Conservation (phyloP, 345 rosid genomes). For the Ricinus communis region DNA sequence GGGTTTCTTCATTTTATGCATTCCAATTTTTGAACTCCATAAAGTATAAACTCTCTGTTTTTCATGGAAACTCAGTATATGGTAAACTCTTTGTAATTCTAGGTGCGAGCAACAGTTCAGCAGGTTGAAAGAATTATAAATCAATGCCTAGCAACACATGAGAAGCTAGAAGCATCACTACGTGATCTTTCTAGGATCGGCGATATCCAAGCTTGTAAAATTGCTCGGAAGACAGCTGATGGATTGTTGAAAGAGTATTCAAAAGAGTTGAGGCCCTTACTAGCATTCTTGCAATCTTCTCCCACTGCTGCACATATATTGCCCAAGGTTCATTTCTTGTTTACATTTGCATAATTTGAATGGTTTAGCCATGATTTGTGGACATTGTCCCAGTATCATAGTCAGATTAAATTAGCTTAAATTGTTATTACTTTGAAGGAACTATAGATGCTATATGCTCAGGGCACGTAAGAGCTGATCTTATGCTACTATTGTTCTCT, state of each 20-base stretch:
- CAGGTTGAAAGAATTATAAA: conserved; percentile 55
- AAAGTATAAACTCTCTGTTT: not conserved
- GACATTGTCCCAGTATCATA: not conserved
- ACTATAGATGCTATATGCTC: not conserved
- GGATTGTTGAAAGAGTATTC: conserved; percentile 69
- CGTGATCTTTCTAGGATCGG: conserved; percentile 91
- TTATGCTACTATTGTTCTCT: not conserved
- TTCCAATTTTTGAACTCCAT: not conserved
- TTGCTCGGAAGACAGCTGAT: conserved; percentile 80
- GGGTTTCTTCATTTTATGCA: not conserved
- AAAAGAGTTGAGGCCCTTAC: conserved; percentile 64
- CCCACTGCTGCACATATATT: conserved; percentile 64
- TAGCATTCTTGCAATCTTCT: conserved; percentile 66
- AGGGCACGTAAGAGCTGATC: not conserved
- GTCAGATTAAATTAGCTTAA: not conserved
- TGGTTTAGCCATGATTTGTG: not conserved
- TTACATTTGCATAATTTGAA: not conserved
- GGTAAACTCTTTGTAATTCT: conserved; percentile 18
- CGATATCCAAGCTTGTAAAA: conserved; percentile 88
- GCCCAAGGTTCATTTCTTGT: conserved; percentile 56
- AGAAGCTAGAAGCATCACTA: conserved; percentile 83
- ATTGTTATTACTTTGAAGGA: not conserved
- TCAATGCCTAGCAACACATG: conserved; percentile 64
- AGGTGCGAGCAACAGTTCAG: conserved; percentile 78
- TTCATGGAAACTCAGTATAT: not conserved